phyloP scores from a whole-genome alignment of 306 rosid species.

The Aeschynomene evenia region DNA sequence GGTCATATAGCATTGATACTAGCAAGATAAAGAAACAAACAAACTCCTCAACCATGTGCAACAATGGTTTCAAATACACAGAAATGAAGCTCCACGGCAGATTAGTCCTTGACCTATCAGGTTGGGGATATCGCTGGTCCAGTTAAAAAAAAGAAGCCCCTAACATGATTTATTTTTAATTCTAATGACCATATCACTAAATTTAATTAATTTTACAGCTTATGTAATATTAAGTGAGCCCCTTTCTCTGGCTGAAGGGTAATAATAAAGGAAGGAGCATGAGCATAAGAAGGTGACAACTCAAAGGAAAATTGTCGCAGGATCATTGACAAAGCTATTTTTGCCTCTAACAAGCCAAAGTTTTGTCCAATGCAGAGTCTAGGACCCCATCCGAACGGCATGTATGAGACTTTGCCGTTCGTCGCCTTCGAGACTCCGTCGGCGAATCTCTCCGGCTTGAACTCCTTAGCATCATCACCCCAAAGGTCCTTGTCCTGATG shows the following conservation, averaged over 20 bases:
- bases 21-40: too few species aligned
- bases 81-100: too few species aligned
- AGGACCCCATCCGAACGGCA: conserved; percentile 49
- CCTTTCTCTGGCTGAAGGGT: conserved; percentile 46
- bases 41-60: too few species aligned
- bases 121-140: too few species aligned
- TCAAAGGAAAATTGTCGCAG: conserved; percentile 30
- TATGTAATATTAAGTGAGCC: conserved; percentile 38
- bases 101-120: too few species aligned
- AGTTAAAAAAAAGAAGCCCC: conserved; percentile 3
- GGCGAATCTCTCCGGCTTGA: conserved; percentile 37
- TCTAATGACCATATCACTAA: neutral
- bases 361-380: conserved; percentile 43
- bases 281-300: conserved; percentile 34
- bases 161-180: conserved; percentile 23
- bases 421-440: conserved; percentile 47
- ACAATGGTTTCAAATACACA: too few species aligned
- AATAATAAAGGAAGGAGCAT: conserved; percentile 41
- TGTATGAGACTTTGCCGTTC: conserved; percentile 36
- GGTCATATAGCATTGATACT: too few species aligned
- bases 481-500: conserved; percentile 39
- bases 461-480: conserved; percentile 38
- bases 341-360: conserved; percentile 43
- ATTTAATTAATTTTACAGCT: conserved; percentile 33
- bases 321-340: conserved; percentile 38